Evolutionary conservation across 1,139 yeast genomes (phyloP).

Genomic region (Hyphopichia wangnamkhiaoensis): DNA sequence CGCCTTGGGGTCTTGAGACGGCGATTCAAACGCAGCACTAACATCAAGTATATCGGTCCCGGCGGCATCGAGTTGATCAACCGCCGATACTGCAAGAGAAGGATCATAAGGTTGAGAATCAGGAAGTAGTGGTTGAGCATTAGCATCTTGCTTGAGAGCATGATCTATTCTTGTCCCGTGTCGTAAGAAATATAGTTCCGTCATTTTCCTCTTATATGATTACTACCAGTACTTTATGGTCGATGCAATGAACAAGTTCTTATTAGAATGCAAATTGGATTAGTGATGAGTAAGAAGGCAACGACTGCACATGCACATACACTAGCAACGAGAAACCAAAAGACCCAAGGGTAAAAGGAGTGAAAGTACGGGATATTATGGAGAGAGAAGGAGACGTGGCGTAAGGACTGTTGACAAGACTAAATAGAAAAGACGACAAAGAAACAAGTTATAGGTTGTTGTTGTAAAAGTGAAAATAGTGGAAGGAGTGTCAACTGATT

Average conservation of each 20-base stretch:
- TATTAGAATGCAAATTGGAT: background rate
- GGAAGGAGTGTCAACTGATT: background rate
- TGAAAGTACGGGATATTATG: no score
- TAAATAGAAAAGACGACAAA: no score
- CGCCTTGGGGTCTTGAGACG: slow-evolving; percentile 8
- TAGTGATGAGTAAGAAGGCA: no score
- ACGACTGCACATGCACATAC: no score
- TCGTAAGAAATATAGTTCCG: slow-evolving; percentile 47
- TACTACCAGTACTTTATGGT: no score
- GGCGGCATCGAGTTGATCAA: slow-evolving; percentile 29
- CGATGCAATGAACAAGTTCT: no score
- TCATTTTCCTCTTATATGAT: slow-evolving; percentile 22
- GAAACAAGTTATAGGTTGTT: no score
- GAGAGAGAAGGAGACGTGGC: no score
- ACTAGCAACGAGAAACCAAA: no score
- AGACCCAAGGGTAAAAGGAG: no score
- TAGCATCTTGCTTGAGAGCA: slow-evolving; percentile 26
- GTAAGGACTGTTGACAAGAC: no score
- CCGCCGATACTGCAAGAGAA: slow-evolving; percentile 33
- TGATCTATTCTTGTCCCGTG: slow-evolving; percentile 50
- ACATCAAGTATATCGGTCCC: slow-evolving; percentile 29
- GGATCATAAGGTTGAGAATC: slow-evolving; percentile 44
- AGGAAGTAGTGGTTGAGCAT: slow-evolving; percentile 27
- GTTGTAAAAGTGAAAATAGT: no score
- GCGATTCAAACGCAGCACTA: slow-evolving; percentile 27